These are phyloP conservation scores for Naematelia aurantialba DNA, from an alignment of 768 basidiomycete genomes.

Conservation along the genomic window DNA sequence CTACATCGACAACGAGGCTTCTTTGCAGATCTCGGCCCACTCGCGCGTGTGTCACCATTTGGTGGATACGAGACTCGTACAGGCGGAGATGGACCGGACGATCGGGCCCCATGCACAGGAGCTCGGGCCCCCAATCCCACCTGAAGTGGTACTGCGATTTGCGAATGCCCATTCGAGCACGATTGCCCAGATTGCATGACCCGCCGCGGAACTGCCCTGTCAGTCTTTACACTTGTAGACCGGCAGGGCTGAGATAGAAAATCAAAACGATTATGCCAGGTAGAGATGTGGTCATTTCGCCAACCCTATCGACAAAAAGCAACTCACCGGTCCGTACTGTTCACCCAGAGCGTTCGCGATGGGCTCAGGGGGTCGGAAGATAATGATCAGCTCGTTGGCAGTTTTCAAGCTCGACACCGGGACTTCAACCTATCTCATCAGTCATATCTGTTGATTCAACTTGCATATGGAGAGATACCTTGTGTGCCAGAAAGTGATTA, in stretches of 20 bases:
- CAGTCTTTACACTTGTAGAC: neutral
- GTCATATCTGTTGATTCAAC: neutral
- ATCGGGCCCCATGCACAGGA: conserved; percentile 88
- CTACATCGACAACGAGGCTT: conserved; percentile 53
- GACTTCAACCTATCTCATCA: conserved; percentile 50
- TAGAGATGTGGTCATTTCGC: too few species aligned
- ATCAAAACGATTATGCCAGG: too few species aligned
- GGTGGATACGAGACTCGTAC: conserved; percentile 63
- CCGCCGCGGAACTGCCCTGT: conserved; percentile 10
- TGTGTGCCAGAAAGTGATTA: conserved; percentile 74
- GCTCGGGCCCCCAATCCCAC: conserved; percentile 60
- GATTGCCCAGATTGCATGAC: conserved; percentile 19
- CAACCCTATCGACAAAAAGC: neutral
- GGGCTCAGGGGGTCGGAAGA: conserved; percentile 69
- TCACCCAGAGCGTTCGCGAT: conserved; percentile 62
- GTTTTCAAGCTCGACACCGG: conserved; percentile 46
- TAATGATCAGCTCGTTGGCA: conserved; percentile 63
- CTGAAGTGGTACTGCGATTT: conserved; percentile 88
- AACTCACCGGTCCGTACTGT: conserved; percentile 11
- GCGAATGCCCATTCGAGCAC: conserved; percentile 70
- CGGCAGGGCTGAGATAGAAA: neutral
- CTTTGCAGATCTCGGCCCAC: conserved; percentile 62
- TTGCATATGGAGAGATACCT: conserved; percentile 54
- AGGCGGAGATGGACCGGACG: conserved; percentile 69
- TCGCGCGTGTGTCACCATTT: conserved; percentile 54